Conservation (phyloP, 1,139 yeast genomes). For the Pichia sp. region DNA sequence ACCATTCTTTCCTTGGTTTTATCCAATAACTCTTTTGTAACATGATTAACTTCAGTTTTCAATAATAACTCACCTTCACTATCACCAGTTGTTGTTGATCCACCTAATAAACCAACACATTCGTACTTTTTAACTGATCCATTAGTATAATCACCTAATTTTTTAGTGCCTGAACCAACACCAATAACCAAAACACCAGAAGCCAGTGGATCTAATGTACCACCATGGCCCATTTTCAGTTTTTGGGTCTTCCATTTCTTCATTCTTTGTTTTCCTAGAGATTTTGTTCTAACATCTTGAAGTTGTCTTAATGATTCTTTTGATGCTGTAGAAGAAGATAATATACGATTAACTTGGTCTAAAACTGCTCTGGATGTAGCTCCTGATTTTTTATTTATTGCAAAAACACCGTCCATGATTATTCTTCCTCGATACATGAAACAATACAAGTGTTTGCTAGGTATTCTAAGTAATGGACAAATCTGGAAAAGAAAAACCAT, state of each 20-base stretch:
- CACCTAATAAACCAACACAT: slow-evolving; percentile 80
- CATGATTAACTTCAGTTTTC: slow-evolving; percentile 49
- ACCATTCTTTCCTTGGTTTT: slow-evolving; percentile 54
- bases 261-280: slow-evolving; percentile 23
- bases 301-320: slow-evolving; percentile 47
- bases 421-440: neutral
- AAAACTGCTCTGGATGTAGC: slow-evolving; percentile 73
- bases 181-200: slow-evolving; percentile 91
- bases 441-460: neutral
- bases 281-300: slow-evolving; percentile 43
- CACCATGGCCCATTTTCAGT: slow-evolving; percentile 96
- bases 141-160: slow-evolving; percentile 60
- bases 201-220: slow-evolving; percentile 93
- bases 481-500: neutral
- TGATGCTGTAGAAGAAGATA: slow-evolving; percentile 57
- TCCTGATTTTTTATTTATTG: slow-evolving; percentile 87
- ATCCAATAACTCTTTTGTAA: slow-evolving; percentile 49
- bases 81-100: slow-evolving; percentile 91
- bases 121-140: slow-evolving; percentile 75
- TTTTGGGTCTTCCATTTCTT: slow-evolving; percentile 33
- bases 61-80: slow-evolving; percentile 76
- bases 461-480: neutral
- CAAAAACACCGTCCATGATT: slow-evolving; percentile 80
- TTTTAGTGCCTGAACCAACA: slow-evolving; percentile 83
- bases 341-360: slow-evolving; percentile 53